Conservation (phyloP, 1,284 basidiomycete genomes). For the Violaceomyces palustris region DNA sequence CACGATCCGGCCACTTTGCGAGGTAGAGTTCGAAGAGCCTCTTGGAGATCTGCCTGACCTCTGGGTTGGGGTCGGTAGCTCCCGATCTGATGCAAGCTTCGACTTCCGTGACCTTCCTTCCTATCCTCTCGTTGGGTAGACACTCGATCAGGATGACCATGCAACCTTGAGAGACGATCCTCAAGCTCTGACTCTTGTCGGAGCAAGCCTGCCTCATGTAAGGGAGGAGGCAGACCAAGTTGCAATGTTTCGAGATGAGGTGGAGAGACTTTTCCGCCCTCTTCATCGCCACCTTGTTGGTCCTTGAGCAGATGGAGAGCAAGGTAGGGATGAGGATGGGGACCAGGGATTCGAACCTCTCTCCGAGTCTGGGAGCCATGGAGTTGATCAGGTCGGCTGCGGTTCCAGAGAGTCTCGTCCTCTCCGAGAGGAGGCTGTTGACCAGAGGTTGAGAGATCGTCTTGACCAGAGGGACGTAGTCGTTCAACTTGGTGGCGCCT, state of each 20-base stretch:
- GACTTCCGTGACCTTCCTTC: conserved; percentile 47
- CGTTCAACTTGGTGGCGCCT: conserved; percentile 33
- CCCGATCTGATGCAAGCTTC: conserved; percentile 54
- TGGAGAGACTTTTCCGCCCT: conserved; percentile 55
- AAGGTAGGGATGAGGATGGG: conserved; percentile 55
- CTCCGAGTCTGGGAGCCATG: conserved; percentile 55
- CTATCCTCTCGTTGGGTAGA: conserved; percentile 43
- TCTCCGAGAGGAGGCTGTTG: conserved; percentile 55
- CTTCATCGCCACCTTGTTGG: conserved; percentile 57
- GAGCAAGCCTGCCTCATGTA: conserved; percentile 53
- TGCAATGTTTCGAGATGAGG: conserved; percentile 56
- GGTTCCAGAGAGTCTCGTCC: conserved; percentile 56
- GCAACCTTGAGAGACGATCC: conserved; percentile 18
- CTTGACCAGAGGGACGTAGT: conserved; percentile 29
- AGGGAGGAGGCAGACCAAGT: conserved; percentile 47
- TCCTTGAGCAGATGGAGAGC: conserved; percentile 55
- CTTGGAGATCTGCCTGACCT: conserved; percentile 55
- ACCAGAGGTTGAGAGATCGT: conserved; percentile 20
- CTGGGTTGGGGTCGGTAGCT: conserved; percentile 56
- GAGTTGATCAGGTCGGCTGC: conserved; percentile 56
- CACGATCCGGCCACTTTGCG: conserved; percentile 55
- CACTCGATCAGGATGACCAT: conserved; percentile 45
- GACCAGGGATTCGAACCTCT: conserved; percentile 54
- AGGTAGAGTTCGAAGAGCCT: conserved; percentile 54
- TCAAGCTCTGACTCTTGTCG: conserved; percentile 51